A percentile compares a stretch with the other conserved stretches of the same genome.
Evolutionary conservation across 2,329 filamentous ascomycete genomes (phyloP).

Genomic region (Microcyclosporella mali): DNA sequence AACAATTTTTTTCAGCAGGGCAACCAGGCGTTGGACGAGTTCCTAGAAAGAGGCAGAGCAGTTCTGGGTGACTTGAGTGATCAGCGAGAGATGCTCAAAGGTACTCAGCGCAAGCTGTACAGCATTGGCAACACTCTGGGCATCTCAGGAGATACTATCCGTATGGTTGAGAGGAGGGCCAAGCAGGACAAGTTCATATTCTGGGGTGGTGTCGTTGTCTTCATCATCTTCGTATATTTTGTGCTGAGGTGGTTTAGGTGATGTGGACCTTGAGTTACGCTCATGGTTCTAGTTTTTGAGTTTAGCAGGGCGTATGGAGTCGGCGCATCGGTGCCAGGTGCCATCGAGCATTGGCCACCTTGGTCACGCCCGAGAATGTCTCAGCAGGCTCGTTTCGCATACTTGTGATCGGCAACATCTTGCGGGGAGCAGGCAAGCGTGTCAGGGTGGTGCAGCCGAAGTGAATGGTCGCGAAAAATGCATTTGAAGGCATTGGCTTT

Average conservation of each 20-base stretch:
- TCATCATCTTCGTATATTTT: constrained; percentile 87
- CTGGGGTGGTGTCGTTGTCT: constrained; percentile 74
- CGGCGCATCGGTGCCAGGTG: no score
- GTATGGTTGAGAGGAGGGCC: constrained; percentile 88
- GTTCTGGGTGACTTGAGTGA: constrained; percentile 83
- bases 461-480: no score
- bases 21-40: constrained; percentile 83
- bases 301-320: neutral
- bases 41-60: constrained; percentile 81
- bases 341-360: no score
- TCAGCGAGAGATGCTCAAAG: constrained; percentile 91
- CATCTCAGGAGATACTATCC: constrained; percentile 89
- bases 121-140: constrained; percentile 90
- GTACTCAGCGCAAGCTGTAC: constrained; percentile 84
- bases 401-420: no score
- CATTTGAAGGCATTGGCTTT: no score
- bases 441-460: no score
- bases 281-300: no score
- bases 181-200: constrained; percentile 99
- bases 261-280: no score
- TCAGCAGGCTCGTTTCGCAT: no score
- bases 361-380: no score
- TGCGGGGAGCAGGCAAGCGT: no score
- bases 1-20: constrained; percentile 80
- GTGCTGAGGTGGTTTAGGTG: constrained; percentile 78